These are phyloP conservation scores for Pseudogymnoascus sp. DNA, from an alignment of 2,329 filamentous ascomycete species.

Conservation along the genomic window DNA sequence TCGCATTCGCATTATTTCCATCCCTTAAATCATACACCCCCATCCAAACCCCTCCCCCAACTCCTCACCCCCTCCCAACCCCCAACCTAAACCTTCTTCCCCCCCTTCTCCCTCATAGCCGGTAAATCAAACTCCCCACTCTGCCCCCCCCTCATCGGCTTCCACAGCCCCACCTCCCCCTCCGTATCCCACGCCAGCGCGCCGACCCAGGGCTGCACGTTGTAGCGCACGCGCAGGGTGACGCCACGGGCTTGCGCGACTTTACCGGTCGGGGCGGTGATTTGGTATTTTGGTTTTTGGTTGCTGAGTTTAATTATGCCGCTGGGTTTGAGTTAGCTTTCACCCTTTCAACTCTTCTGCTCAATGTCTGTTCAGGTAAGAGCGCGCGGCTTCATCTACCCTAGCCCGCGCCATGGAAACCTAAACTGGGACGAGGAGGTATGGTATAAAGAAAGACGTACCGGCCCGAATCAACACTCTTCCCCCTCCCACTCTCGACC, in stretches of 20 bases:
- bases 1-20: not conserved
- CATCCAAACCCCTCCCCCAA: not conserved
- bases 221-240: conserved; percentile 78
- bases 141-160: conserved; percentile 53
- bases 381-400: too few species aligned
- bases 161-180: conserved; percentile 51
- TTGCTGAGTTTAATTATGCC: conserved; percentile 71
- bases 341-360: too few species aligned
- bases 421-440: too few species aligned
- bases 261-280: conserved; percentile 78
- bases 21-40: not conserved
- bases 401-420: too few species aligned
- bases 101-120: conserved; percentile 50
- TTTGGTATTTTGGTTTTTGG: conserved; percentile 92
- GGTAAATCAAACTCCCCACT: conserved; percentile 59
- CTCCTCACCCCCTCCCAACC: too few species aligned
- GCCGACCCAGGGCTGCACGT: conserved; percentile 96
- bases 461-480: conserved; percentile 41
- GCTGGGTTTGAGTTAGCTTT: conserved; percentile 30
- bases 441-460: conserved; percentile 14
- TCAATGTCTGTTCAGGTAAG: too few species aligned
- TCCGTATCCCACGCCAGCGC: conserved; percentile 67
- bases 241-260: conserved; percentile 68
- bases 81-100: conserved; percentile 10
- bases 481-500: conserved; percentile 48